Evolutionary conservation across 2,329 filamentous ascomycete genomes (phyloP), one percentile per base, ranked within the genome.

Genomic region (Gnomoniopsis smithogilvyi): DNA sequence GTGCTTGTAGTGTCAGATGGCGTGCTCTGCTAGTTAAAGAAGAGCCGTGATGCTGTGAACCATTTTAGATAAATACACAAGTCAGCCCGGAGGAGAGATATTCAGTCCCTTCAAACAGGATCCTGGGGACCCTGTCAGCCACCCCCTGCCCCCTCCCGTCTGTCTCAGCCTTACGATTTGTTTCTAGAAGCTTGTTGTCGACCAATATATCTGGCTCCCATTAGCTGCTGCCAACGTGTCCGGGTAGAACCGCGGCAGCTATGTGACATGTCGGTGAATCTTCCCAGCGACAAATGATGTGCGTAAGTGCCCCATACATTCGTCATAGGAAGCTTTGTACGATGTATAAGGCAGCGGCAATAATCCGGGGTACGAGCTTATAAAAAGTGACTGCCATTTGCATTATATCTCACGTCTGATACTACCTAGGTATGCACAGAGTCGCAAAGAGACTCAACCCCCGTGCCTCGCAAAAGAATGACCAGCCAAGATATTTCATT

Each of bases 81-180:
- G 26, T 30, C 26, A 30, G 8, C 4, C 26, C 7, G 36, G 36
- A 41, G 36, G 36, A 41, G 36, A 41, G 36, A 30, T 30, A 30
- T 4, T 30, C 26, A 30, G 8, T 19, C 43, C 17, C 43, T 45
- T 45, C 14, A 45, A 17, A 38, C 21, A 10, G 22, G 10, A 51
- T n/a, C 34, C 15, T n/a, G n/a, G 26, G 15, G 14, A 54, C 45
- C 24, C 46, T 38, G 33, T 24, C 30, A 10, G 38, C n/a, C 22
- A 21, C 19, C 58, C 57, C 47, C 48, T 48, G 53, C 43, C 43
- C 19, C 51, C 56, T 59, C 48, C 48, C 56, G 56, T 48, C 56
- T 55, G 51, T 59, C 59, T 61, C 47, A 61, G 56, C 59, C 59
- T 55, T 61, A 55, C 38, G 47, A 52, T 21, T 8, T 48, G 34